Conservation (phyloP, 1,284 basidiomycete genomes). For the Takashimella koratensis region DNA sequence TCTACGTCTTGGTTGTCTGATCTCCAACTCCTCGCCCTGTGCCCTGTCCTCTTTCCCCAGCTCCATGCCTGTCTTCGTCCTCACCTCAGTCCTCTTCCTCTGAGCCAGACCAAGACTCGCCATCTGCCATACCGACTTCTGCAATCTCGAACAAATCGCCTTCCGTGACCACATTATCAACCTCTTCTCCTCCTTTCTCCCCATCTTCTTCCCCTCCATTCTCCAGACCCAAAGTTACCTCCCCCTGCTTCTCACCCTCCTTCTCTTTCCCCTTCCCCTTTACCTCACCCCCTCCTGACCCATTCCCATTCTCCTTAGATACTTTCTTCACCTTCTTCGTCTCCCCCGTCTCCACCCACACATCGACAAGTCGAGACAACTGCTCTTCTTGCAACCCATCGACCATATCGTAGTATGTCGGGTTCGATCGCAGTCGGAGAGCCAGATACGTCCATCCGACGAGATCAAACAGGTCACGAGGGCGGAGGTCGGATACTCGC, state of each 20-base stretch:
- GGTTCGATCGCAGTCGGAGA: slow-evolving; percentile 70
- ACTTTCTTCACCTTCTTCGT: slow-evolving; percentile 6
- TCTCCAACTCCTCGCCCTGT: too few species aligned
- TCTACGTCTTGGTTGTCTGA: too few species aligned
- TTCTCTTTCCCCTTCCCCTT: slow-evolving; percentile 2
- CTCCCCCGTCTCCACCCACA: slow-evolving; percentile 25
- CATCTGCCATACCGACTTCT: slow-evolving; percentile 5
- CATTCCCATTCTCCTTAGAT: neutral
- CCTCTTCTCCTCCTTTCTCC: slow-evolving; percentile 6
- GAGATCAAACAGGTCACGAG: slow-evolving; percentile 69
- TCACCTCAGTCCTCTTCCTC: neutral
- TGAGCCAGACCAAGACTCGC: neutral
- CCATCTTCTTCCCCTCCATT: slow-evolving; percentile 1
- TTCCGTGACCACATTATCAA: neutral
- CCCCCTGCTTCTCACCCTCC: slow-evolving; percentile 1
- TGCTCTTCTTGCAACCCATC: slow-evolving; percentile 53
- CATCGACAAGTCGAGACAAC: slow-evolving; percentile 69
- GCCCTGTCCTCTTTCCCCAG: too few species aligned
- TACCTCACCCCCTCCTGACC: neutral
- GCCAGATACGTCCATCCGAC: slow-evolving; percentile 79
- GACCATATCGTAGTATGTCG: slow-evolving; percentile 73
- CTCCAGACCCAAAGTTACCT: neutral
- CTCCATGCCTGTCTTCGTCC: neutral
- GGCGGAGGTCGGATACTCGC: slow-evolving; percentile 50
- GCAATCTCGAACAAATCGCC: slow-evolving; percentile 1